Evolutionary conservation across 208 protist species (phyloP), one percentile per base, ranked within the genome.

Genomic region (Polymyxa betae): DNA sequence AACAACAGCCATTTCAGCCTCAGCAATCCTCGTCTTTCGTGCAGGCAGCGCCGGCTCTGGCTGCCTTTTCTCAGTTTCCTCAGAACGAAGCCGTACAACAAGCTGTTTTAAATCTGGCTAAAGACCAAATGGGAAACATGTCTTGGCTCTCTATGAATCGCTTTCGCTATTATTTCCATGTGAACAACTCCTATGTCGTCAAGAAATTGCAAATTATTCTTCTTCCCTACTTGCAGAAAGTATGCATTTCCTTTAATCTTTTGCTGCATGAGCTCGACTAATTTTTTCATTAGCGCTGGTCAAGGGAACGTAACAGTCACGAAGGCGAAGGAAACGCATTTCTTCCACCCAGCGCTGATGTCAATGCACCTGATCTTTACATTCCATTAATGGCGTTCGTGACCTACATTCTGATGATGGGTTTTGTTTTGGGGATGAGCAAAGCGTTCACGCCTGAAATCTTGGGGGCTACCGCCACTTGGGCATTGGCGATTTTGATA

Each of bases 331-430:
- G 41, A 20, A 24, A 29, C 12, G 41, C 68, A 89, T 91, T 5
- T 78, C 87, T 92, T 45, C 91, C 90, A 44, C 91, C 91, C 41
- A 45, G 93, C 44, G 72, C 92, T 64, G 95, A 96, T 72, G 90
- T 96, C 41, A 96, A 96, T 77, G 94, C 95, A 38, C 95, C 95
- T 45, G 95, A 96, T 89, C 90, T 96, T 24, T 96, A 96, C 92
- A 94, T 96, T 64, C 95, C 95, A 12, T 46, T 94, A 24, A 96
- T 96, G 95, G 92, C 94, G 40, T 95, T 96, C 54, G 92, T 96
- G 20, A 96, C 95, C 12, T 96, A 96, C 92, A 94, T 96, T 82
- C 88, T 96, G 35, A 60, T 94, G 16, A 77, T 91, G 12, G 93
- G 88, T 0, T 94, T 91, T 77, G 54, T 91, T 10, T 46, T 93